Evolutionary conservation across 805 yeast genomes (phyloP).

Genomic region (Cyberlindnera japonica): DNA sequence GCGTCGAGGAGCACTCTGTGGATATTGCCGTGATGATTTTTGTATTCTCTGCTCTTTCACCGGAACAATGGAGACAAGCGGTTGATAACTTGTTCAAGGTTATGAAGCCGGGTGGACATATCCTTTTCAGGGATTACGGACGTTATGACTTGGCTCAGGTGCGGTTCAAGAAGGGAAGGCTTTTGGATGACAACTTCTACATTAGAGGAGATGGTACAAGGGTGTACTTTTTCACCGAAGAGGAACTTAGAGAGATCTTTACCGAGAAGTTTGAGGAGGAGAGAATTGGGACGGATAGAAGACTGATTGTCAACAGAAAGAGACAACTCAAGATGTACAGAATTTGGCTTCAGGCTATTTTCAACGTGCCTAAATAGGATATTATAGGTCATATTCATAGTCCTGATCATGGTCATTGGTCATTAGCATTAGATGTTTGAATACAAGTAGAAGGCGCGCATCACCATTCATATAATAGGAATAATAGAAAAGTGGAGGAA

Average conservation of each 20-base stretch:
- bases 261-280: slow-evolving; percentile 59
- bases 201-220: slow-evolving; percentile 98
- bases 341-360: slow-evolving; percentile 94
- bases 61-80: slow-evolving; percentile 87
- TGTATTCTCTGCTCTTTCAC: slow-evolving; percentile 88
- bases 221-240: slow-evolving; percentile 95
- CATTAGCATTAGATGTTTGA: slow-evolving; percentile 1
- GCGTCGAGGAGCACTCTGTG: slow-evolving; percentile 73
- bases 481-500: slow-evolving; percentile 53
- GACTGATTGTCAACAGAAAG: slow-evolving; percentile 88
- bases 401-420: not conserved
- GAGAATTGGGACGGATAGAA: slow-evolving; percentile 83
- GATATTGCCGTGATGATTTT: slow-evolving; percentile 95
- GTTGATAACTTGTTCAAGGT: slow-evolving; percentile 63
- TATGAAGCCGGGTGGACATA: slow-evolving; percentile 89
- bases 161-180: slow-evolving; percentile 82
- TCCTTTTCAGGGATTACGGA: slow-evolving; percentile 91
- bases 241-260: slow-evolving; percentile 77
- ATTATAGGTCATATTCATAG: not conserved
- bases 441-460: too few species aligned
- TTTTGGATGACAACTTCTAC: slow-evolving; percentile 88
- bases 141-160: slow-evolving; percentile 95
- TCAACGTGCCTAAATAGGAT: slow-evolving; percentile 39
- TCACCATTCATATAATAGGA: slow-evolving; percentile 27
- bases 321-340: slow-evolving; percentile 93